phyloP scores from a whole-genome alignment of 768 basidiomycete species.

The Phaeotremella skinneri region DNA sequence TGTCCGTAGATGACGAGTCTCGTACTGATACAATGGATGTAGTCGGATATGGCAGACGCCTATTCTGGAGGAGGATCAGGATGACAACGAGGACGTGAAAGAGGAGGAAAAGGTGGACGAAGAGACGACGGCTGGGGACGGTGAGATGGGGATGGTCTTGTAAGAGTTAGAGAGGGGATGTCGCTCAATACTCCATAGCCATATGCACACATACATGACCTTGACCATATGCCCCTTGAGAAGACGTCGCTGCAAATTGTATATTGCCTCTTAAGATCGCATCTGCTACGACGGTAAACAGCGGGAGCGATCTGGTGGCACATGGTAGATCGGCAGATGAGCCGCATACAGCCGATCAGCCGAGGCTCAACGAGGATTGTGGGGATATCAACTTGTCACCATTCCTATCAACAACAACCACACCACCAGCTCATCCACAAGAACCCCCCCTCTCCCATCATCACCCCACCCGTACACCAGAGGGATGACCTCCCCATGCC shows the following conservation, averaged over 20 bases:
- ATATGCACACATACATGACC: no score
- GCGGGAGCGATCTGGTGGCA: no score
- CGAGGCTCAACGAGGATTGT: no score
- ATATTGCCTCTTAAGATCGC: no score
- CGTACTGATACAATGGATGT: not conserved
- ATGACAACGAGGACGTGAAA: conserved; percentile 1
- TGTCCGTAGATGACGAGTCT: not conserved
- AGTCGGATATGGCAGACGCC: conserved; percentile 50
- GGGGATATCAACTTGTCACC: no score
- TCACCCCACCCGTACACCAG: not conserved
- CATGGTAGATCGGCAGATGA: no score
- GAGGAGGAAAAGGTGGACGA: conserved; percentile 1
- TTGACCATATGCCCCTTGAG: no score
- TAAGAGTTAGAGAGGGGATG: not conserved
- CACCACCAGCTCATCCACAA: not conserved
- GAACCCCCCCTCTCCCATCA: not conserved
- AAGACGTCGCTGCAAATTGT: no score
- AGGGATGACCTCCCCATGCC: conserved; percentile 4
- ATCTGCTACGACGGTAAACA: no score
- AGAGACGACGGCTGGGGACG: not conserved
- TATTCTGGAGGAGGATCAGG: conserved; percentile 1
- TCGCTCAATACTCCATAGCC: no score
- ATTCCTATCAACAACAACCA: no score
- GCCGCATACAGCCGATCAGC: no score
- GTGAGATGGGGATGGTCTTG: not conserved